Conservation (phyloP, 2,329 filamentous ascomycete genomes). For the Phyllosticta ampelicida region DNA sequence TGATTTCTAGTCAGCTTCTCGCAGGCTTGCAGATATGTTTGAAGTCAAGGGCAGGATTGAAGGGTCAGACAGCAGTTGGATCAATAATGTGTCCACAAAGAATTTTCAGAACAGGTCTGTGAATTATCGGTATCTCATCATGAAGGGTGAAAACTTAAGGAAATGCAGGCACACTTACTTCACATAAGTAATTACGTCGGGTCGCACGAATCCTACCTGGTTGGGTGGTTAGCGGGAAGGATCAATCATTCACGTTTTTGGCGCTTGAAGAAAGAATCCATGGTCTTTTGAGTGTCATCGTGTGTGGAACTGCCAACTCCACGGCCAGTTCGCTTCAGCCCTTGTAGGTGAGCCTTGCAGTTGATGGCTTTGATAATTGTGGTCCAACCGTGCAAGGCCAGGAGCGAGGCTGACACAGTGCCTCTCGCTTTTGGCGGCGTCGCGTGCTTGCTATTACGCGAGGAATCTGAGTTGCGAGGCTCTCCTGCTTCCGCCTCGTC, state of each 20-base stretch:
- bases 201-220: neutral
- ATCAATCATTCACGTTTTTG: slow-evolving; percentile 30
- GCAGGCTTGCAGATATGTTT: neutral
- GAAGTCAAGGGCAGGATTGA: neutral
- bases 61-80: slow-evolving; percentile 71
- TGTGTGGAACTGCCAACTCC: slow-evolving; percentile 70
- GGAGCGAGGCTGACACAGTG: neutral
- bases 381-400: slow-evolving; percentile 29
- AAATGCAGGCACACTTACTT: slow-evolving; percentile 12
- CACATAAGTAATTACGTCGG: neutral
- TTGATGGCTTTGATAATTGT: slow-evolving; percentile 54
- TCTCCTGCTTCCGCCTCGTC: neutral
- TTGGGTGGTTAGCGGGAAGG: neutral
- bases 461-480: neutral
- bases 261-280: slow-evolving; percentile 69
- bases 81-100: slow-evolving; percentile 60
- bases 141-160: slow-evolving; percentile 16
- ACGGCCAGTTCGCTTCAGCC: slow-evolving; percentile 67
- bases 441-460: neutral
- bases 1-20: neutral
- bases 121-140: slow-evolving; percentile 53
- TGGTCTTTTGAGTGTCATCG: slow-evolving; percentile 63
- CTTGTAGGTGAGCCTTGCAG: slow-evolving; percentile 57
- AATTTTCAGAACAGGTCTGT: slow-evolving; percentile 76
- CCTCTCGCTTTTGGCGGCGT: neutral